These are phyloP conservation scores for Dichomitus squalens DNA, from an alignment of 1,284 basidiomycete genomes.

Conservation along the genomic window DNA sequence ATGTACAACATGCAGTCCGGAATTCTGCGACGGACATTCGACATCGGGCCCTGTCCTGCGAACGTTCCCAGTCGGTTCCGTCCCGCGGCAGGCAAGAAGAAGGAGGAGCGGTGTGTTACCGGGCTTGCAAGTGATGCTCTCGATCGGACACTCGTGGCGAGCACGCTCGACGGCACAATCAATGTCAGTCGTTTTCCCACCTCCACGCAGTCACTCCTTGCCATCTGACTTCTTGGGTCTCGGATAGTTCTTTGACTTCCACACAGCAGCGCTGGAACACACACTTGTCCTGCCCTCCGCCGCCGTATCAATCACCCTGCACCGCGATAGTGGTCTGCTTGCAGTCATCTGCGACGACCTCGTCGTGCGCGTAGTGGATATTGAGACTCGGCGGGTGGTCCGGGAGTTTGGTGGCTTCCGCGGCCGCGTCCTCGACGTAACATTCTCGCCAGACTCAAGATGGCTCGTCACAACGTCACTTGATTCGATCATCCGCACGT, in stretches of 20 bases:
- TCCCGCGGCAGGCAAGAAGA: conserved; percentile 41
- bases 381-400: conserved; percentile 87
- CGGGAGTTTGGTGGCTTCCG: conserved; percentile 85
- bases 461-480: conserved; percentile 91
- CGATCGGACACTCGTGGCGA: conserved; percentile 81
- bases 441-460: conserved; percentile 92
- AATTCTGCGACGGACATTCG: conserved; percentile 79
- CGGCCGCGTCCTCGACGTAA: conserved; percentile 81
- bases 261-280: conserved; percentile 74
- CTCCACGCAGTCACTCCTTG: not conserved
- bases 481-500: conserved; percentile 93
- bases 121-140: conserved; percentile 88
- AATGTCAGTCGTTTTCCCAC: conserved; percentile 68
- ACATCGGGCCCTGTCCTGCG: conserved; percentile 61
- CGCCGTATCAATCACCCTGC: conserved; percentile 73
- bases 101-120: conserved; percentile 68
- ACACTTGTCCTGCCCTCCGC: conserved; percentile 71
- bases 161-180: conserved; percentile 86
- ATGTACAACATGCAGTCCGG: conserved; percentile 99
- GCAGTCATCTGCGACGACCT: conserved; percentile 87
- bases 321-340: conserved; percentile 87
- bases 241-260: conserved; percentile 93
- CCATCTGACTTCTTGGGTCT: not conserved
- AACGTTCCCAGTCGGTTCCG: conserved; percentile 44
- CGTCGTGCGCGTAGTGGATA: conserved; percentile 84